A percentile compares a stretch with the other conserved stretches of the same genome.
Conservation (phyloP, 345 rosid species). For the Salix suchowensis region DNA sequence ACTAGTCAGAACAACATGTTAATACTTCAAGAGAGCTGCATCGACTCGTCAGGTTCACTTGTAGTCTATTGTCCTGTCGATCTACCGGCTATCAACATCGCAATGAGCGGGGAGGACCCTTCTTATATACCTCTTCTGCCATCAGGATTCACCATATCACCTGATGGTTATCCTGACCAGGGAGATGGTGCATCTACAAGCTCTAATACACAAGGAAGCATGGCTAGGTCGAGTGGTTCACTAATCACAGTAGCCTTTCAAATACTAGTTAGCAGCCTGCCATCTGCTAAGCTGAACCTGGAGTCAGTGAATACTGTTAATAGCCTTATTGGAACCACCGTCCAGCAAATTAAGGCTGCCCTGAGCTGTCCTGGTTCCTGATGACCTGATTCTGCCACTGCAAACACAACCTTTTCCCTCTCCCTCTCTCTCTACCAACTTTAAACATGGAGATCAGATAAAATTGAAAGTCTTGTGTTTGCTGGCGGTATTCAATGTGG, state of each 20-base stretch:
- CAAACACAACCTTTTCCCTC: conserved; percentile 40
- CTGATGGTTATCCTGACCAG: conserved; percentile 51
- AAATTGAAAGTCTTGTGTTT: conserved; percentile 22
- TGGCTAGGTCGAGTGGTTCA: conserved; percentile 53
- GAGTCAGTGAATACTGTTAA: conserved; percentile 94
- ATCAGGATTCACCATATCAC: conserved; percentile 83
- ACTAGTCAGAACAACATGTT: conserved; percentile 82
- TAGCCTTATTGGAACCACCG: conserved; percentile 76
- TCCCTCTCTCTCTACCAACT: conserved; percentile 25
- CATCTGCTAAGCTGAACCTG: conserved; percentile 80
- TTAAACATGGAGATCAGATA: conserved; percentile 42
- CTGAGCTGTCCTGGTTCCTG: conserved; percentile 70
- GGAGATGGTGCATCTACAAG: conserved; percentile 72
- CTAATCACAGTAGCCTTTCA: conserved; percentile 88
- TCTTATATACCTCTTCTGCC: conserved; percentile 81
- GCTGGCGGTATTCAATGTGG: conserved; percentile 39
- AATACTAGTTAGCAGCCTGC: conserved; percentile 82
- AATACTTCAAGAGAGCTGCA: conserved; percentile 90
- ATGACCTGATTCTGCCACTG: conserved; percentile 30
- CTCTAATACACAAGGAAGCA: conserved; percentile 29
- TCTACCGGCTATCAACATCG: conserved; percentile 70
- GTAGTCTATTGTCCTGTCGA: conserved; percentile 89
- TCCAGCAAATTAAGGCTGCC: conserved; percentile 88
- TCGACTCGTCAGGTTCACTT: conserved; percentile 77
- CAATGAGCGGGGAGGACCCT: conserved; percentile 92